Percentiles rank a stretch among this genome's conserved stretches.
These are phyloP conservation scores for Citrus cavaleriei DNA, from an alignment of 345 rosid species.

Conservation along the genomic window DNA sequence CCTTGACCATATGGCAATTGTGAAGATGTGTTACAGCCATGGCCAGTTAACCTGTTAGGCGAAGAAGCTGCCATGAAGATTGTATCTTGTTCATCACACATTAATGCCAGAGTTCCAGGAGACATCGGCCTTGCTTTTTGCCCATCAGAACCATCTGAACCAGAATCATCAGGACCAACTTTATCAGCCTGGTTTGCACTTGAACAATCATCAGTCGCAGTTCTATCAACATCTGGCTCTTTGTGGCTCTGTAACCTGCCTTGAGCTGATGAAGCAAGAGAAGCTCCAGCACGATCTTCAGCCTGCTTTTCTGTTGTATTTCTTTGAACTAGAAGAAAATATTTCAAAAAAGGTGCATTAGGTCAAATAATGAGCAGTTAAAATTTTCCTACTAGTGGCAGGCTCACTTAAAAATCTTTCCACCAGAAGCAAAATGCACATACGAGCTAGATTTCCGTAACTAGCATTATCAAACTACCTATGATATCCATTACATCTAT, in stretches of 20 bases:
- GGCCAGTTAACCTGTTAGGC: constrained; percentile 47
- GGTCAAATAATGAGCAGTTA: not conserved
- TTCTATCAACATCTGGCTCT: constrained; percentile 43
- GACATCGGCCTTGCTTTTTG: constrained; percentile 82
- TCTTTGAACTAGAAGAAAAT: constrained; percentile 43
- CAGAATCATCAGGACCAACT: constrained; percentile 41
- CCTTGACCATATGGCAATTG: constrained; percentile 54
- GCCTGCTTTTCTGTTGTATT: constrained; percentile 44
- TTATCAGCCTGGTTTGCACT: constrained; percentile 55
- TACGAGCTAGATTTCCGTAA: not conserved
- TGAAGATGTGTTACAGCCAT: constrained; percentile 45
- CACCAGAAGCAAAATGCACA: not conserved
- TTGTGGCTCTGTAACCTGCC: constrained; percentile 47
- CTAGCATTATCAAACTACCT: not conserved
- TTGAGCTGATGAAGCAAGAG: constrained; percentile 54
- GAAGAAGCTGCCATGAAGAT: constrained; percentile 73
- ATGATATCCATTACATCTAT: not conserved
- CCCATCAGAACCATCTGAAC: constrained; percentile 51
- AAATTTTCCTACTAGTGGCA: not conserved
- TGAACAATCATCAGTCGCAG: constrained; percentile 45
- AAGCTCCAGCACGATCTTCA: constrained; percentile 44
- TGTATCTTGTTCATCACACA: constrained; percentile 97
- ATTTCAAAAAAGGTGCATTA: not conserved
- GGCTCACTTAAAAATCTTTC: not conserved
- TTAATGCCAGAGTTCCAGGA: constrained; percentile 96